A percentile compares a stretch with the other conserved stretches of the same genome.
These are phyloP conservation scores for Aspergillaceae sp. DNA, from an alignment of 2,329 filamentous ascomycete species.

Conservation along the genomic window DNA sequence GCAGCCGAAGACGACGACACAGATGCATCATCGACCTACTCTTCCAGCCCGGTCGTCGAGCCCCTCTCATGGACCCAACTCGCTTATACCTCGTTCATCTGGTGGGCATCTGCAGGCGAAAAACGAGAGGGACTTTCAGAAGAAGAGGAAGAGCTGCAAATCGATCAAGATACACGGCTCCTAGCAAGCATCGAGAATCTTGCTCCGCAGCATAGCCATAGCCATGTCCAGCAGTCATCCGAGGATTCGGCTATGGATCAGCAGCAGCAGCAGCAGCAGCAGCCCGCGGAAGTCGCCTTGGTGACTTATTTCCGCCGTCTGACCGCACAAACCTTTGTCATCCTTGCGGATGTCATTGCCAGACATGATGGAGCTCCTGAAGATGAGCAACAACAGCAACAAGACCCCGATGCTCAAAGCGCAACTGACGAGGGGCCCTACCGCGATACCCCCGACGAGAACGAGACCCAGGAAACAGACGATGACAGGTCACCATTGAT, in stretches of 20 bases:
- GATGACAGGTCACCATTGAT: conserved; percentile 17
- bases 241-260: conserved; percentile 1
- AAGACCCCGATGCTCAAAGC: conserved; percentile 11
- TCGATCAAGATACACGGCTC: conserved; percentile 37
- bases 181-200: conserved; percentile 29
- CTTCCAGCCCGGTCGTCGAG: conserved; percentile 43
- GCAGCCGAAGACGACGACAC: conserved; percentile 27
- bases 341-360: conserved; percentile 35
- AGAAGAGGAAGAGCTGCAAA: conserved; percentile 43
- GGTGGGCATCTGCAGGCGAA: conserved; percentile 60
- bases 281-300: conserved; percentile 39
- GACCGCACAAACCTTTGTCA: conserved; percentile 39
- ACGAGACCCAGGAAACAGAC: conserved; percentile 13
- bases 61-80: conserved; percentile 51
- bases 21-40: conserved; percentile 34
- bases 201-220: conserved; percentile 9
- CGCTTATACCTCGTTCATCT: conserved; percentile 56
- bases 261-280: conserved; percentile 16
- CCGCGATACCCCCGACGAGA: conserved; percentile 16
- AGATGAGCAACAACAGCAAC: conserved; percentile 11
- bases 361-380: conserved; percentile 24
- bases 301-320: conserved; percentile 44
- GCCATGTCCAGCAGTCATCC: conserved; percentile 13
- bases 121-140: conserved; percentile 46
- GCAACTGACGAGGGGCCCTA: conserved; percentile 12